A percentile compares a stretch with the other conserved stretches of the same genome.
Evolutionary conservation across 2,329 filamentous ascomycete species (phyloP).

Genomic region (Cladophialophora carrionii): DNA sequence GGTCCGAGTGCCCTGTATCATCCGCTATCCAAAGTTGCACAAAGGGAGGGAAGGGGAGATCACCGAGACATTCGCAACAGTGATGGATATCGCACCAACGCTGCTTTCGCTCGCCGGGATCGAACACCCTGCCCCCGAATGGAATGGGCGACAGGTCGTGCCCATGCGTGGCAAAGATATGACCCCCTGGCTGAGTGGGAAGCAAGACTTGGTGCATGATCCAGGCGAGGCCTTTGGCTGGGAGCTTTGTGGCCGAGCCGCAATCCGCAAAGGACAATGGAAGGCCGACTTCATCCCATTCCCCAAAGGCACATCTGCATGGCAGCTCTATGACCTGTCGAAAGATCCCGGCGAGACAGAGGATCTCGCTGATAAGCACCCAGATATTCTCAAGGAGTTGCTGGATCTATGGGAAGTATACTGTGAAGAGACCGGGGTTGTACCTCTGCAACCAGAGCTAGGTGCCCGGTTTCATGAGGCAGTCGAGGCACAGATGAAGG

Average conservation of each 20-base stretch:
- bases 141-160: constrained; percentile 56
- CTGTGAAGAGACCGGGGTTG: constrained; percentile 42
- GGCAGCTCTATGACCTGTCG: constrained; percentile 61
- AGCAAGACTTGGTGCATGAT: constrained; percentile 51
- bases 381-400: constrained; percentile 53
- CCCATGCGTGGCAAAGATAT: constrained; percentile 57
- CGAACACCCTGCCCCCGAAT: constrained; percentile 58
- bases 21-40: constrained; percentile 40
- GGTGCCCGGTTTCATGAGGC: constrained; percentile 61
- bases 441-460: constrained; percentile 60
- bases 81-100: constrained; percentile 58
- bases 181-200: constrained; percentile 48
- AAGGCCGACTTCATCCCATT: constrained; percentile 63
- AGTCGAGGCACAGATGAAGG: constrained; percentile 66
- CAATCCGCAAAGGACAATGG: constrained; percentile 60
- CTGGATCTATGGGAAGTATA: constrained; percentile 58
- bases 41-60: constrained; percentile 34
- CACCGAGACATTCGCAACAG: constrained; percentile 49
- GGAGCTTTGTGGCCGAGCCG: constrained; percentile 60
- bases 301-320: constrained; percentile 59
- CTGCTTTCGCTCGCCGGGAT: constrained; percentile 49
- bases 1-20: constrained; percentile 46
- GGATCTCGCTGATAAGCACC: constrained; percentile 49
- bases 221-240: constrained; percentile 59
- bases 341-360: constrained; percentile 58